A percentile compares a stretch with the other conserved stretches of the same genome.
phyloP scores from a whole-genome alignment of 495 filamentous ascomycete genomes.

The Talaromyces liani region DNA sequence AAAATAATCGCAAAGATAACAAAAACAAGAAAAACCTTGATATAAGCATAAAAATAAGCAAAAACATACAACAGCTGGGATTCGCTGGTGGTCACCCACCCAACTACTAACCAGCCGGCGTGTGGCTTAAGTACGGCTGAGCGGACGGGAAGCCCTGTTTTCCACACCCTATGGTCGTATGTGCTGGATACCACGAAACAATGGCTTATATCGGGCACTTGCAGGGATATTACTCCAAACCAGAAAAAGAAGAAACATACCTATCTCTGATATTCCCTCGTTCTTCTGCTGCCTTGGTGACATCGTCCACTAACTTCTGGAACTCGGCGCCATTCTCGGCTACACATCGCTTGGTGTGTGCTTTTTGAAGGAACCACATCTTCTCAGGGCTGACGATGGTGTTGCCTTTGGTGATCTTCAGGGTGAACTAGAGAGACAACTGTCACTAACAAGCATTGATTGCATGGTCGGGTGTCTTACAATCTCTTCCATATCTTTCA shows the following conservation, averaged over 20 bases:
- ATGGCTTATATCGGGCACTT: background rate
- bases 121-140: constrained; percentile 19
- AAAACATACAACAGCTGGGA: constrained; percentile 24
- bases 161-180: constrained; percentile 13
- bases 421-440: constrained; percentile 49
- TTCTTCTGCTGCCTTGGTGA: constrained; percentile 25
- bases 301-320: constrained; percentile 39
- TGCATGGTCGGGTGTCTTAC: constrained; percentile 30
- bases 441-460: background rate
- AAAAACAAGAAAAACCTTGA: constrained; percentile 17
- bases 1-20: background rate
- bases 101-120: constrained; percentile 20
- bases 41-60: too few relatives aligned
- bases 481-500: constrained; percentile 61
- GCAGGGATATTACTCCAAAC: background rate
- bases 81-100: constrained; percentile 32
- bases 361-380: constrained; percentile 69
- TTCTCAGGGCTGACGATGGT: constrained; percentile 78
- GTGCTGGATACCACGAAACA: background rate
- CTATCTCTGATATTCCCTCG: constrained; percentile 6
- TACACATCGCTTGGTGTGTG: constrained; percentile 49
- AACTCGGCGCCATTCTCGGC: constrained; percentile 29
- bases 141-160: constrained; percentile 16
- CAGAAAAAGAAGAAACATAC: constrained; percentile 3
- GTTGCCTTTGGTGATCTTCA: constrained; percentile 85